Evolutionary conservation across 345 rosid genomes (phyloP).

Genomic region (Bruguiera sexangula): DNA sequence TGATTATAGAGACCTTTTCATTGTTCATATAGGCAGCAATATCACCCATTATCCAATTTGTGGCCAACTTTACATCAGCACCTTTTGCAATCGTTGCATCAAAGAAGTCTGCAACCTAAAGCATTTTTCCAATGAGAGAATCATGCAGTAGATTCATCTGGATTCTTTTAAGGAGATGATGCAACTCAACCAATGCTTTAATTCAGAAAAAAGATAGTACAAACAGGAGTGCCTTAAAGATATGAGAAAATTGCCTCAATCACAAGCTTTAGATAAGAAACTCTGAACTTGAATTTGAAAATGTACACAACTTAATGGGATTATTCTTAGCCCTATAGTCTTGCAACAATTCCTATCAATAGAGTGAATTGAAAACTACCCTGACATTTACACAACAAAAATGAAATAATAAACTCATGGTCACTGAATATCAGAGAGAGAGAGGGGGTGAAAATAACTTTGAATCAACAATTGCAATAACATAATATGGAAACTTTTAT

Average conservation of each 20-base stretch:
- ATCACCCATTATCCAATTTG: conserved; percentile 95
- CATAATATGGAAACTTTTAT: too few species aligned
- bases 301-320: not conserved
- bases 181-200: not conserved
- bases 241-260: not conserved
- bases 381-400: not conserved
- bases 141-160: conserved; percentile 3
- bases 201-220: not conserved
- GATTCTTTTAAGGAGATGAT: not conserved
- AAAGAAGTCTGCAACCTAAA: conserved; percentile 76
- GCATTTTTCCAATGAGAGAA: conserved; percentile 20
- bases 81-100: conserved; percentile 74
- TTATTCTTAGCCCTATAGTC: not conserved
- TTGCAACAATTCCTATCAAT: not conserved
- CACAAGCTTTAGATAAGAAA: not conserved
- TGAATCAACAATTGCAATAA: not conserved
- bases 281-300: not conserved
- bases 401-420: not conserved
- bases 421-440: not conserved
- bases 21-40: conserved; percentile 87
- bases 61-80: conserved; percentile 71
- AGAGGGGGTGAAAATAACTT: not conserved
- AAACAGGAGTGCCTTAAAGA: conserved; percentile 1
- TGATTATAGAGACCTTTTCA: conserved; percentile 65
- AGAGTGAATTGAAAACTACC: too few species aligned